Conservation (phyloP, 768 basidiomycete species). For the Tylopilus felleus region DNA sequence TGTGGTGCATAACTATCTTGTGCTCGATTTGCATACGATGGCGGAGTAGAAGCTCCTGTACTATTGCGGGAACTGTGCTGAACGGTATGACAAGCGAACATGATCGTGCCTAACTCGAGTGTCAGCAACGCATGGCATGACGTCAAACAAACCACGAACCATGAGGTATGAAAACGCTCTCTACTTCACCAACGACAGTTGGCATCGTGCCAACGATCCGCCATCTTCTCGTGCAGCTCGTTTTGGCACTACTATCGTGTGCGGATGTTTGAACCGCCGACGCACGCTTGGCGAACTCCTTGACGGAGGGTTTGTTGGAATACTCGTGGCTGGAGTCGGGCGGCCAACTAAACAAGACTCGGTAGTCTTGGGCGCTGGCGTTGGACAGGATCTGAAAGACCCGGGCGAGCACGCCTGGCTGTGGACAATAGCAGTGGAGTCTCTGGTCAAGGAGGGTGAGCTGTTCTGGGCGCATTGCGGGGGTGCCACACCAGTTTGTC, state of each 20-base stretch:
- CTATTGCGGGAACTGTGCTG: conserved; percentile 25
- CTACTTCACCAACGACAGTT: conserved; percentile 61
- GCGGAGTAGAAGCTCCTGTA: conserved; percentile 17
- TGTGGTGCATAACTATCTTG: conserved; percentile 27
- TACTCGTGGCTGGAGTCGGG: conserved; percentile 48
- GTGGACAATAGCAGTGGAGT: conserved; percentile 54
- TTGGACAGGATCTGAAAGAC: conserved; percentile 81
- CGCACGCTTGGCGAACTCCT: conserved; percentile 56
- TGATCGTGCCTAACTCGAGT: conserved; percentile 31
- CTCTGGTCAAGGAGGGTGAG: conserved; percentile 56
- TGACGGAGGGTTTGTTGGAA: conserved; percentile 40
- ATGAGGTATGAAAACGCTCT: conserved; percentile 89
- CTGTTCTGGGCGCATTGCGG: conserved; percentile 54
- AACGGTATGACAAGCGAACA: conserved; percentile 40
- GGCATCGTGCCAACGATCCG: conserved; percentile 67
- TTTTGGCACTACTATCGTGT: conserved; percentile 69
- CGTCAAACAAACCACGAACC: conserved; percentile 49
- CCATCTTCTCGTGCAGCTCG: conserved; percentile 82
- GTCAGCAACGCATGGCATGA: conserved; percentile 32
- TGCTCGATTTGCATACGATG: conserved; percentile 24
- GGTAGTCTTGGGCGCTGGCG: conserved; percentile 43
- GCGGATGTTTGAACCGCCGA: conserved; percentile 56
- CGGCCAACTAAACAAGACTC: conserved; percentile 73
- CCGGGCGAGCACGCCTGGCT: conserved; percentile 48
- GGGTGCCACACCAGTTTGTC: conserved; percentile 90